These are phyloP conservation scores for Nannizziopsis barbatae DNA, from an alignment of 2,329 filamentous ascomycete genomes.

Conservation along the genomic window DNA sequence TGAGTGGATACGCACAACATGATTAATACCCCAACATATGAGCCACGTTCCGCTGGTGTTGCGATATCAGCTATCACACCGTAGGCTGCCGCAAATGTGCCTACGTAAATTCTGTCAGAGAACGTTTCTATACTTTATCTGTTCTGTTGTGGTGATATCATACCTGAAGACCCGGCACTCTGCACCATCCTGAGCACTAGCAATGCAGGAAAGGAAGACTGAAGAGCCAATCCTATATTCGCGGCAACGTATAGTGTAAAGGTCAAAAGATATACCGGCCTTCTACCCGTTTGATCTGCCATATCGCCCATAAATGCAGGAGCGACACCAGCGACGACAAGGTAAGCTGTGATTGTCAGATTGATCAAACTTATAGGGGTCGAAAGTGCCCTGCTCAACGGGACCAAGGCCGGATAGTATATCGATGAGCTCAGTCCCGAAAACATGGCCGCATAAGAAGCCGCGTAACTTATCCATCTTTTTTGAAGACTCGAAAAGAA, in stretches of 20 bases:
- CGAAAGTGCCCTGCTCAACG: neutral
- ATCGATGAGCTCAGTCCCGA: slow-evolving; percentile 1
- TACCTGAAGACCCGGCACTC: slow-evolving; percentile 10
- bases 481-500: slow-evolving; percentile 1
- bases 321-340: slow-evolving; percentile 15
- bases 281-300: slow-evolving; percentile 20
- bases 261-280: slow-evolving; percentile 18
- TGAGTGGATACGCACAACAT: slow-evolving; percentile 3
- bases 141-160: neutral
- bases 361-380: slow-evolving; percentile 12
- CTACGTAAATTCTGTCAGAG: neutral
- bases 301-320: slow-evolving; percentile 19
- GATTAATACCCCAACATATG: neutral
- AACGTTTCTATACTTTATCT: neutral
- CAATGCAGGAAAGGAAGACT: slow-evolving; percentile 17
- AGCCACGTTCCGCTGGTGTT: neutral
- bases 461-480: slow-evolving; percentile 6
- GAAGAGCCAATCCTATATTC: slow-evolving; percentile 19
- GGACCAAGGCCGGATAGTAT: neutral
- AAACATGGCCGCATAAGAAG: slow-evolving; percentile 10
- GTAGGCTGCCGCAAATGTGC: slow-evolving; percentile 2
- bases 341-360: slow-evolving; percentile 18
- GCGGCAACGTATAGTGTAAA: slow-evolving; percentile 18
- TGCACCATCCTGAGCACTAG: slow-evolving; percentile 19
- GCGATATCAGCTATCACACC: neutral